Percentiles rank a stretch among this genome's conserved stretches.
Conservation (phyloP, 2,329 filamentous ascomycete species). For the Botrytis fabae region DNA sequence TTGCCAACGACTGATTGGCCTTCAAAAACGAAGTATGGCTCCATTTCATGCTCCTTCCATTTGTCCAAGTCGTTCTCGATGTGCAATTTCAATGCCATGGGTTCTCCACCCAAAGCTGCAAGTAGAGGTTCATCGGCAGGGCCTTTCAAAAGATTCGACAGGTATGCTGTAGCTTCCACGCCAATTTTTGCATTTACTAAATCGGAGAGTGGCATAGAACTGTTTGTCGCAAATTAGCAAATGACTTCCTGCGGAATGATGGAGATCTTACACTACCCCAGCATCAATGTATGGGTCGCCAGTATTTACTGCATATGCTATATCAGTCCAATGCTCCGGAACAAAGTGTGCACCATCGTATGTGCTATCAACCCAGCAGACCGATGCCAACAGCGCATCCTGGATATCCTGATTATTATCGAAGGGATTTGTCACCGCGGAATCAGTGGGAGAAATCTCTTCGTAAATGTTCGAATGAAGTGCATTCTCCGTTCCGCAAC, state of each 20-base stretch:
- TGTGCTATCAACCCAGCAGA: background rate
- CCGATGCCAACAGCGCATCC: background rate
- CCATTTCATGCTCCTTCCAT: constrained; percentile 69
- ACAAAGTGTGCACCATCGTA: background rate
- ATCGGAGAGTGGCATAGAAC: constrained; percentile 60
- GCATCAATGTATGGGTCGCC: constrained; percentile 16
- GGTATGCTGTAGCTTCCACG: constrained; percentile 87
- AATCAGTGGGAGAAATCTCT: background rate
- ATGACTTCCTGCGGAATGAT: background rate
- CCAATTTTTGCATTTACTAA: constrained; percentile 75
- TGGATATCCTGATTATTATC: background rate
- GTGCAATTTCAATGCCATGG: constrained; percentile 71
- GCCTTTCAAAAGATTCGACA: constrained; percentile 73
- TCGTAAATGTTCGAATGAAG: background rate
- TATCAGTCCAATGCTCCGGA: background rate
- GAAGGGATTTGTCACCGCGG: background rate
- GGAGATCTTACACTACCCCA: constrained; percentile 7
- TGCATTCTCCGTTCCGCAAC: too few species aligned
- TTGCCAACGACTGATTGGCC: constrained; percentile 78
- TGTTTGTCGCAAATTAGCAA: constrained; percentile 22
- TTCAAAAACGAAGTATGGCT: constrained; percentile 89
- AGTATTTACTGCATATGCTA: constrained; percentile 9
- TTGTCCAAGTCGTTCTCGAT: constrained; percentile 74
- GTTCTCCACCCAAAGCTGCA: constrained; percentile 84
- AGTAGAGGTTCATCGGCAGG: constrained; percentile 81